These are phyloP conservation scores for Eucalyptus dawsonii DNA, from an alignment of 345 rosid species.

Conservation along the genomic window DNA sequence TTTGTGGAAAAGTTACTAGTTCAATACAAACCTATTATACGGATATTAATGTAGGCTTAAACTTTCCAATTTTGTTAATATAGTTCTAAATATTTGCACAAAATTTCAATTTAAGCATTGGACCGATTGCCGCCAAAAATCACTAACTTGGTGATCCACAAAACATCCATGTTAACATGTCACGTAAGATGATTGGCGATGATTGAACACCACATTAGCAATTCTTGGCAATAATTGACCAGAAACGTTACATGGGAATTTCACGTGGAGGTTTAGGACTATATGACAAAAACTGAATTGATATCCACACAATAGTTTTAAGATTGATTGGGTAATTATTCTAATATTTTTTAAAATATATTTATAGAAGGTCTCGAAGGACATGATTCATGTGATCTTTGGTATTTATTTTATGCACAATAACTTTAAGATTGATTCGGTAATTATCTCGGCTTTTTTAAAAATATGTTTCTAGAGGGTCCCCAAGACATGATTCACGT, in stretches of 20 bases:
- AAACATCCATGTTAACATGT: neutral
- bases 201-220: neutral
- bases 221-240: neutral
- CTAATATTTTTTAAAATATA: no score
- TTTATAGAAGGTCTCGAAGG: neutral
- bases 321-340: no score
- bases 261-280: neutral
- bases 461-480: neutral
- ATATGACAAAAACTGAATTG: no score
- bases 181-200: rapidly evolving
- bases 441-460: rapidly evolving
- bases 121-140: neutral
- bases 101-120: neutral
- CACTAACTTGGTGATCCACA: neutral
- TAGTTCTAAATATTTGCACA: neutral
- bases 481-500: neutral
- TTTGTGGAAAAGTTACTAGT: neutral
- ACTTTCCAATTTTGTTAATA: no score
- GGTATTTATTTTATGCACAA: neutral
- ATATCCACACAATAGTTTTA: rapidly evolving
- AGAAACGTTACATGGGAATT: neutral
- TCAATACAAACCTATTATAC: neutral
- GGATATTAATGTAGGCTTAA: no score
- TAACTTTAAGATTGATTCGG: no score
- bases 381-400: neutral